A percentile compares a stretch with the other conserved stretches of the same genome.
Evolutionary conservation across 768 basidiomycete genomes (phyloP).

Genomic region (Amanita pseudoporphyria): DNA sequence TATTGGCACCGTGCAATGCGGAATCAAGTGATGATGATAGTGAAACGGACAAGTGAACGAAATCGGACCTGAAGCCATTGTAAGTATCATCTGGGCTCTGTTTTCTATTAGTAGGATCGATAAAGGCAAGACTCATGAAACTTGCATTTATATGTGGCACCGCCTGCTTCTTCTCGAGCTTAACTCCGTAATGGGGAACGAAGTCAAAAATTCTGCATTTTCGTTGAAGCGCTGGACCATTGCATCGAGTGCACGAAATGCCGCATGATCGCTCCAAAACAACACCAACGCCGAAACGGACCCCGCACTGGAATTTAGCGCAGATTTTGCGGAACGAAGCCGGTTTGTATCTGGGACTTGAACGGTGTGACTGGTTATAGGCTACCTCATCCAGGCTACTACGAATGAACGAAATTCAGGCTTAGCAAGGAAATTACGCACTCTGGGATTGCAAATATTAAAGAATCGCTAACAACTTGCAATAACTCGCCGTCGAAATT

Average conservation of each 20-base stretch:
- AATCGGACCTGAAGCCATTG: constrained; percentile 85
- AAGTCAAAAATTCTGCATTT: constrained; percentile 75
- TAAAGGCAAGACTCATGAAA: background rate
- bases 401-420: background rate
- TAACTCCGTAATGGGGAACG: constrained; percentile 69
- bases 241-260: constrained; percentile 52
- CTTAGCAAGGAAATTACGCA: constrained; percentile 27
- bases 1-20: constrained; percentile 39
- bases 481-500: constrained; percentile 72
- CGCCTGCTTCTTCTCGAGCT: constrained; percentile 38
- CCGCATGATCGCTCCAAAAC: constrained; percentile 77
- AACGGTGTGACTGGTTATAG: constrained; percentile 10
- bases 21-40: constrained; percentile 53
- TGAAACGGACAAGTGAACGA: constrained; percentile 87
- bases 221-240: constrained; percentile 58
- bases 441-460: constrained; percentile 83
- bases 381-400: constrained; percentile 17
- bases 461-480: constrained; percentile 72
- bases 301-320: constrained; percentile 76
- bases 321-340: constrained; percentile 57
- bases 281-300: constrained; percentile 81
- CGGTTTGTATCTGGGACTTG: constrained; percentile 10
- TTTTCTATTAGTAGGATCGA: constrained; percentile 4
- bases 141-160: constrained; percentile 39
- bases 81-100: constrained; percentile 63